Percentiles rank a stretch among this genome's conserved stretches.
These are phyloP conservation scores for Rhodotorula kratochvilovae DNA, from an alignment of 768 basidiomycete species.

Conservation along the genomic window DNA sequence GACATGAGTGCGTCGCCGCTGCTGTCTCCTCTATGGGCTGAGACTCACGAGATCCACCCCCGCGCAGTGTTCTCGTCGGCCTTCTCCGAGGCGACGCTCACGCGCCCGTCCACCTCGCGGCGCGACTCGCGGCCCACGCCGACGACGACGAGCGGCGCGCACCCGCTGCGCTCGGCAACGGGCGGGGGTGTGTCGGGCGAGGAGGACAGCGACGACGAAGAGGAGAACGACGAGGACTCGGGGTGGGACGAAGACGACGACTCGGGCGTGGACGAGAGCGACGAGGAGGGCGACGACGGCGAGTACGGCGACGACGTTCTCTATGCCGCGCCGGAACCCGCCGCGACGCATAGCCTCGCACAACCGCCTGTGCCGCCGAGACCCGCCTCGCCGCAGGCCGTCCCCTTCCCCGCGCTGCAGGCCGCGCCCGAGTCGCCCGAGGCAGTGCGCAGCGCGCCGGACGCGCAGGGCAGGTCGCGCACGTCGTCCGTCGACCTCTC, in stretches of 20 bases:
- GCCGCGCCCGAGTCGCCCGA: neutral
- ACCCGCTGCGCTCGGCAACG: neutral
- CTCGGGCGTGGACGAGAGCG: constrained; percentile 22
- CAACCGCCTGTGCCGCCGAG: neutral
- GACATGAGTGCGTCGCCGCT: constrained; percentile 16
- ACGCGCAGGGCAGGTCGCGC: constrained; percentile 5
- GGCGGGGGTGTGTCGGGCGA: neutral
- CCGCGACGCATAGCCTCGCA: neutral
- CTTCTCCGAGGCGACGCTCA: constrained; percentile 30
- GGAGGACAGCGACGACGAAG: neutral
- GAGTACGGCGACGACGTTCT: neutral
- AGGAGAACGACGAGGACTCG: neutral
- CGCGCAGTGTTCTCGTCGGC: constrained; percentile 38
- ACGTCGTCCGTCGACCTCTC: constrained; percentile 15
- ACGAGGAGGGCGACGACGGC: constrained; percentile 9
- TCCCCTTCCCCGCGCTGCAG: neutral
- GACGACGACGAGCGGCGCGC: constrained; percentile 7
- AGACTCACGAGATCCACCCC: neutral
- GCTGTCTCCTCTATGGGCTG: neutral
- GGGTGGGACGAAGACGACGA: constrained; percentile 37
- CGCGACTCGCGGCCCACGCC: constrained; percentile 11
- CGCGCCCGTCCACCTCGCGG: neutral
- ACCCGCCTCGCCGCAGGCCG: neutral
- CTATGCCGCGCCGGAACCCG: neutral
- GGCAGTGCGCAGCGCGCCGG: neutral